phyloP scores from a whole-genome alignment of 257 asterid species.

The Leptodermis oblonga region DNA sequence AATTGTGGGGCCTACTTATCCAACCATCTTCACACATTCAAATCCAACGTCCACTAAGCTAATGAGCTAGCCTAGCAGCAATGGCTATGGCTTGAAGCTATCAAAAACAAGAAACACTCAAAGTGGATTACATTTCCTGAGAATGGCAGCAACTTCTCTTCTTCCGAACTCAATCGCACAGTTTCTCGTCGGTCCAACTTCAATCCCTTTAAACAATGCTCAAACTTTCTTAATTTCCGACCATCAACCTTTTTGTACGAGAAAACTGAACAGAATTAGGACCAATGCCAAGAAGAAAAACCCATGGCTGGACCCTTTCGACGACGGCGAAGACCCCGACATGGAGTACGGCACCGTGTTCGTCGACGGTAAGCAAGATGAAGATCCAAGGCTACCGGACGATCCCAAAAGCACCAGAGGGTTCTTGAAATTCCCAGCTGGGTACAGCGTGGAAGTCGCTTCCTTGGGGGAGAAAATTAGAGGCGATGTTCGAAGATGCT shows the following conservation, averaged over 20 bases:
- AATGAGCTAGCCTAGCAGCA: background rate
- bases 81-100: background rate
- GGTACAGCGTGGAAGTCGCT: conserved; percentile 68
- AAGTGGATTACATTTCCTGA: conserved; percentile 1
- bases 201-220: conserved; percentile 28
- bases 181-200: conserved; percentile 30
- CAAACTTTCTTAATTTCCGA: conserved; percentile 6
- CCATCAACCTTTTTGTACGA: conserved; percentile 8
- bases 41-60: conserved; percentile 41
- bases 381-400: conserved; percentile 78
- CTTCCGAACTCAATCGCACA: conserved; percentile 42
- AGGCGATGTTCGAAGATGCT: conserved; percentile 86
- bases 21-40: conserved; percentile 57
- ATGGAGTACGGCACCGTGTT: conserved; percentile 62
- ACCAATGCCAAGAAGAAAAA: conserved; percentile 54
- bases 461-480: conserved; percentile 63
- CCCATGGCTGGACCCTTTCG: conserved; percentile 81
- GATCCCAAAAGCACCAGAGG: conserved; percentile 74
- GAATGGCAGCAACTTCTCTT: conserved; percentile 51
- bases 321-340: conserved; percentile 73
- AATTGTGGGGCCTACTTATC: conserved; percentile 55
- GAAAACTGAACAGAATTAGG: conserved; percentile 26
- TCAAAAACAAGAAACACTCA: background rate
- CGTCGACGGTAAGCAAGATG: conserved; percentile 77
- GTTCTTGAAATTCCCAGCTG: conserved; percentile 74